Conservation (phyloP, 1,139 yeast species). For the Barnettozyma hawaiiensis region DNA sequence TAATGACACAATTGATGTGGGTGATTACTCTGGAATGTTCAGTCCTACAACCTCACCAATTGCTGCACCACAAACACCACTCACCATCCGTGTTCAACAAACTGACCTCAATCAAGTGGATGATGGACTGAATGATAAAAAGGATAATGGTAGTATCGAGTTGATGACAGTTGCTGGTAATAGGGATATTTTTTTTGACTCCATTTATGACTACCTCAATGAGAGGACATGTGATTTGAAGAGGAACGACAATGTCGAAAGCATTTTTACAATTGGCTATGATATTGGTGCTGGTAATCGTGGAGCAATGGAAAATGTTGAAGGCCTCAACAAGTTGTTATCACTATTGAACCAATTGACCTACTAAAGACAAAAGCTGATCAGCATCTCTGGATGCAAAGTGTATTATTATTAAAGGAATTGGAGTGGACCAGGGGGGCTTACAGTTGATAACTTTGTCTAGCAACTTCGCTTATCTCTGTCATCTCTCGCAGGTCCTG, state of each 20-base stretch:
- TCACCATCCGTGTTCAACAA: background rate
- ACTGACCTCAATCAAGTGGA: background rate
- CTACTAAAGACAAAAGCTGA: background rate
- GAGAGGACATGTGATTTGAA: constrained; percentile 27
- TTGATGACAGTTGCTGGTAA: constrained; percentile 57
- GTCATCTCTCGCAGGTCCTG: constrained; percentile 47
- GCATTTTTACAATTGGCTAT: constrained; percentile 61
- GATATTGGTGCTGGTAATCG: constrained; percentile 35
- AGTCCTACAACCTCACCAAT: constrained; percentile 16
- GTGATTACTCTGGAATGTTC: constrained; percentile 15
- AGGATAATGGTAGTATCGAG: constrained; percentile 24
- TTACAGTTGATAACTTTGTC: constrained; percentile 22
- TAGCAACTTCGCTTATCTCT: constrained; percentile 50
- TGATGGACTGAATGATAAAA: background rate
- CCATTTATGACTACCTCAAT: constrained; percentile 58
- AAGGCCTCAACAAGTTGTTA: constrained; percentile 75
- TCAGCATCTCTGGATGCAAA: background rate
- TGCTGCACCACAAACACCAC: constrained; percentile 8
- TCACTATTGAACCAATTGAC: constrained; percentile 34
- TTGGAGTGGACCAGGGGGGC: background rate
- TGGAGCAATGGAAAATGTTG: constrained; percentile 64
- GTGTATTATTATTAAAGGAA: background rate
- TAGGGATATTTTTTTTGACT: constrained; percentile 64
- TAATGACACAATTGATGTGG: constrained; percentile 2
- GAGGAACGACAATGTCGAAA: constrained; percentile 27